These are phyloP conservation scores for Fraxinus baroniana DNA, from an alignment of 305 asterid genomes.

Conservation along the genomic window DNA sequence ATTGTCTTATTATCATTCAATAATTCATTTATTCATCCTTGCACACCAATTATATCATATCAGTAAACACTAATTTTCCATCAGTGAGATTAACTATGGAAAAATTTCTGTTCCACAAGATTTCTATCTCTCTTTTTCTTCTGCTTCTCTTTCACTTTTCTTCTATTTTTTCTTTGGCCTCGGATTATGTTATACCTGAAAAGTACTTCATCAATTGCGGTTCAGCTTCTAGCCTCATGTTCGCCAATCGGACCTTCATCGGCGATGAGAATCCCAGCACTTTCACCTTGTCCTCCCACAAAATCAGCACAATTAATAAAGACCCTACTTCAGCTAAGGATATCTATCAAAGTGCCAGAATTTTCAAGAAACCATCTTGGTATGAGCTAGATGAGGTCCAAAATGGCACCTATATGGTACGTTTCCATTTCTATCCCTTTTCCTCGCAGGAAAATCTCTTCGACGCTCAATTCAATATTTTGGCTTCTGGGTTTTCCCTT, in stretches of 20 bases:
- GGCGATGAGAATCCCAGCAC: conserved; percentile 30
- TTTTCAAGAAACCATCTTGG: conserved; percentile 34
- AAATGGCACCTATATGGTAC: conserved; percentile 44
- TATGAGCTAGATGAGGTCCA: conserved; percentile 33
- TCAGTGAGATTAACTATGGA: conserved; percentile 16
- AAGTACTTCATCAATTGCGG: conserved; percentile 66
- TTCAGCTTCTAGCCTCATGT: conserved; percentile 14
- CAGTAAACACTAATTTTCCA: background rate
- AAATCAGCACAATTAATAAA: background rate
- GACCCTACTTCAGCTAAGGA: background rate
- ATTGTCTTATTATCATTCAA: background rate
- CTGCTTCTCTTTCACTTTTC: conserved; percentile 22
- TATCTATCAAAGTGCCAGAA: conserved; percentile 47
- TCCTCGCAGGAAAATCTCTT: conserved; percentile 20
- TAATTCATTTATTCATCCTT: background rate
- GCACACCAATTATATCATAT: background rate
- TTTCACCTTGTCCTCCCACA: conserved; percentile 1
- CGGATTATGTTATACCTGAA: conserved; percentile 27
- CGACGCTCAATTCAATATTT: conserved; percentile 38
- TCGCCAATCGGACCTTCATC: conserved; percentile 31
- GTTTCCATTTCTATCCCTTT: conserved; percentile 56
- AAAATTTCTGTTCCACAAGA: background rate
- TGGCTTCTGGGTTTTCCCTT: conserved; percentile 33
- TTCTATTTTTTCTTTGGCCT: background rate
- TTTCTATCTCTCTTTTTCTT: background rate